phyloP scores from a whole-genome alignment of 257 asterid species.

The Anisodus acutangulus region DNA sequence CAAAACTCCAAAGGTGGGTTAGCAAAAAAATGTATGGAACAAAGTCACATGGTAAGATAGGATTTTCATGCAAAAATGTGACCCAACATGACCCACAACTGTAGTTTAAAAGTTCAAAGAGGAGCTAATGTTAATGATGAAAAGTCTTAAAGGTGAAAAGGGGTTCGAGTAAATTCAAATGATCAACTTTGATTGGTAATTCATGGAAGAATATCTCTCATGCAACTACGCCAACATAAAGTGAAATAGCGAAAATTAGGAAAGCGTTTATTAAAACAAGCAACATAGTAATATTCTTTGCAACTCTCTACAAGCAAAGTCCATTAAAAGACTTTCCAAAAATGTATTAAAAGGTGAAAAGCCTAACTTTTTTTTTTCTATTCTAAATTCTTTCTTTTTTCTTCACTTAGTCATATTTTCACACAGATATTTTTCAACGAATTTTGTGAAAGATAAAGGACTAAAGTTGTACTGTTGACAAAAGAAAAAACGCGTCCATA shows the following conservation, averaged over 20 bases:
- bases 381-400: neutral
- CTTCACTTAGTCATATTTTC: constrained; percentile 47
- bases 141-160: constrained; percentile 36
- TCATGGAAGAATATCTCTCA: constrained; percentile 31
- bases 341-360: constrained; percentile 38
- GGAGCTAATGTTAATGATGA: constrained; percentile 48
- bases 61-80: constrained; percentile 36
- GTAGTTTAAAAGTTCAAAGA: constrained; percentile 32
- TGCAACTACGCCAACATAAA: constrained; percentile 27
- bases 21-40: constrained; percentile 20
- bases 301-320: constrained; percentile 57
- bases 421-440: constrained; percentile 51
- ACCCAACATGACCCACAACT: constrained; percentile 31
- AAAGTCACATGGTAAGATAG: constrained; percentile 37
- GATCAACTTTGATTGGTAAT: constrained; percentile 27
- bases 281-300: constrained; percentile 43
- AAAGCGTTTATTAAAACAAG: neutral
- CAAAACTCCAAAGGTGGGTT: neutral
- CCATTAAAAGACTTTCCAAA: constrained; percentile 38
- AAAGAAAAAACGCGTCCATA: neutral
- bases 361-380: constrained; percentile 37
- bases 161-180: constrained; percentile 21
- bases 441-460: constrained; percentile 31
- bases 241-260: neutral
- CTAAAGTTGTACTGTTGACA: neutral